Evolutionary conservation across 208 protist genomes (phyloP).

Genomic region (Wallacemonas sp.): DNA sequence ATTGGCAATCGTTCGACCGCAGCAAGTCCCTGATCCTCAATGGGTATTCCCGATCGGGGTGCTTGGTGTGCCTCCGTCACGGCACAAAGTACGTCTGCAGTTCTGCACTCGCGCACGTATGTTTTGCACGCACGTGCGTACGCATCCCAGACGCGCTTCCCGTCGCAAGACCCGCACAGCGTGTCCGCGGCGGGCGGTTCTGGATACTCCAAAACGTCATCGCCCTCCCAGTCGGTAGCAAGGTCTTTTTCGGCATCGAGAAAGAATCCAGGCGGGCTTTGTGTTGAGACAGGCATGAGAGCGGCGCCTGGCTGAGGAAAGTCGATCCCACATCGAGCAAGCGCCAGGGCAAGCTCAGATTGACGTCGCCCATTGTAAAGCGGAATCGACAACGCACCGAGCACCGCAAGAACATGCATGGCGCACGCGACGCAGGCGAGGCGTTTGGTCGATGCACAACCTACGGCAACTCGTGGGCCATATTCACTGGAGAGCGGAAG

Average conservation of each 20-base stretch:
- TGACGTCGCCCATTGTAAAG: constrained; percentile 52
- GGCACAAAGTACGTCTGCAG: constrained; percentile 15
- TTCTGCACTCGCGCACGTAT: constrained; percentile 13
- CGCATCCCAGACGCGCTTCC: no score
- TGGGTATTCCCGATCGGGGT: constrained; percentile 24
- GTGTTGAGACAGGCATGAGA: constrained; percentile 25
- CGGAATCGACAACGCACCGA: constrained; percentile 62
- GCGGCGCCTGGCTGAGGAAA: constrained; percentile 31
- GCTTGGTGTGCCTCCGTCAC: constrained; percentile 13
- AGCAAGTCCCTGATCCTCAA: constrained; percentile 33
- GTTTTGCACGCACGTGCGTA: constrained; percentile 28
- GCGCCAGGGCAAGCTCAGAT: constrained; percentile 34
- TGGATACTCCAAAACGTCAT: constrained; percentile 4
- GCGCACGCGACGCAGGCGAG: constrained; percentile 54
- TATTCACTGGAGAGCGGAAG: constrained; percentile 55
- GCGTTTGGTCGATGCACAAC: constrained; percentile 56
- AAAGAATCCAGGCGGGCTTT: constrained; percentile 62
- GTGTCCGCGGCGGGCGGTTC: constrained; percentile 9
- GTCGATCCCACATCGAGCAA: constrained; percentile 24
- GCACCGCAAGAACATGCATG: constrained; percentile 51
- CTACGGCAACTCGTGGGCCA: constrained; percentile 65
- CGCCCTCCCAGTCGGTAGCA: neutral
- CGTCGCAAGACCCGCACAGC: neutral
- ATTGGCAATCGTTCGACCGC: constrained; percentile 29
- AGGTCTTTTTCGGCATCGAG: neutral